A percentile compares a stretch with the other conserved stretches of the same genome.
Conservation (phyloP, 179 eudicot genomes). For the Drosera spatulata region DNA sequence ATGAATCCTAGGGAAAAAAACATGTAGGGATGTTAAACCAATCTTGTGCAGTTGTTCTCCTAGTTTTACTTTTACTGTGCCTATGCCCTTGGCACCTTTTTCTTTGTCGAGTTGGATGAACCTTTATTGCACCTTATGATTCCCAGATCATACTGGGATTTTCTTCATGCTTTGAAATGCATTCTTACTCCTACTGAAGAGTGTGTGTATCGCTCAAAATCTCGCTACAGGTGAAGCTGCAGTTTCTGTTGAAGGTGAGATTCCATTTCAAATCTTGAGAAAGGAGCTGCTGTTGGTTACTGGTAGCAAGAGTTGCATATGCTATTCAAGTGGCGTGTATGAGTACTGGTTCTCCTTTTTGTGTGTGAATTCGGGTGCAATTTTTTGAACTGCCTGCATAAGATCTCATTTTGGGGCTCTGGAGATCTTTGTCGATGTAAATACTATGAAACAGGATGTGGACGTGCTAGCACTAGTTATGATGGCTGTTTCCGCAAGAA, state of each 20-base stretch:
- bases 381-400: constrained; percentile 2
- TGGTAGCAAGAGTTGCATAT: background rate
- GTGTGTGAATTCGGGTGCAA: background rate
- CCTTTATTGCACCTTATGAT: background rate
- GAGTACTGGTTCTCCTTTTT: constrained; percentile 5
- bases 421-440: constrained; percentile 25
- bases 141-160: background rate
- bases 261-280: constrained; percentile 71
- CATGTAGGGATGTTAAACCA: no score
- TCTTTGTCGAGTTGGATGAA: no score
- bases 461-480: no score
- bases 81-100: no score
- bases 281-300: background rate
- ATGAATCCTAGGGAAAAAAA: no score
- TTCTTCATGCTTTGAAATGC: background rate
- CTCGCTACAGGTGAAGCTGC: constrained; percentile 79
- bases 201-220: background rate
- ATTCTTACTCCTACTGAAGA: background rate
- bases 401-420: constrained; percentile 60
- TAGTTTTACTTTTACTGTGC: no score
- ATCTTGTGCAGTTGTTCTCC: no score
- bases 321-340: background rate
- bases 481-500: no score
- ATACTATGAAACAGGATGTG: constrained; percentile 1
- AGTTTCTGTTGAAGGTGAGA: constrained; percentile 86